Evolutionary conservation across 2,329 filamentous ascomycete species (phyloP).

Genomic region (Exophiala spinifera): DNA sequence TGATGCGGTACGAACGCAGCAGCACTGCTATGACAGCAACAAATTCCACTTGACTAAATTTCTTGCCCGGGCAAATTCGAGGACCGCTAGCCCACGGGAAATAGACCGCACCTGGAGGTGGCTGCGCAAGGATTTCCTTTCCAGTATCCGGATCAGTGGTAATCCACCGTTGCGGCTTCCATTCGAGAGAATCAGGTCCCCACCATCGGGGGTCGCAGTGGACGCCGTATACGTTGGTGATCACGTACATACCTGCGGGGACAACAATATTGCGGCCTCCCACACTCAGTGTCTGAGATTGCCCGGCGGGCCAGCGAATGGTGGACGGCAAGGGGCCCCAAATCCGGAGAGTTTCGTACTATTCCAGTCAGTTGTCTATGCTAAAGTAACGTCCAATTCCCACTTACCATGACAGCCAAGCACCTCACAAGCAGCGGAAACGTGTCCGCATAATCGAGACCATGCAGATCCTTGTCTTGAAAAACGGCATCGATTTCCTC

Average conservation of each 20-base stretch:
- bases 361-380: slow-evolving; percentile 31
- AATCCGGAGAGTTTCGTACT: slow-evolving; percentile 29
- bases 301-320: slow-evolving; percentile 6
- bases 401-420: slow-evolving; percentile 29
- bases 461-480: background rate
- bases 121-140: slow-evolving; percentile 29
- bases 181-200: slow-evolving; percentile 29
- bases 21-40: slow-evolving; percentile 40
- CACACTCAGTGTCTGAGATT: slow-evolving; percentile 27
- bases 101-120: slow-evolving; percentile 12
- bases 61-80: slow-evolving; percentile 34
- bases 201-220: slow-evolving; percentile 32
- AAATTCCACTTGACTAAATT: slow-evolving; percentile 37
- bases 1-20: slow-evolving; percentile 31
- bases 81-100: slow-evolving; percentile 33
- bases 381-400: slow-evolving; percentile 37
- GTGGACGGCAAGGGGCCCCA: slow-evolving; percentile 18
- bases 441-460: slow-evolving; percentile 1
- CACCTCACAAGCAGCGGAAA: slow-evolving; percentile 10
- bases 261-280: slow-evolving; percentile 17
- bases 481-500: slow-evolving; percentile 37
- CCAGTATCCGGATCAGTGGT: slow-evolving; percentile 10
- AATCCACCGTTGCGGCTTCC: slow-evolving; percentile 38
- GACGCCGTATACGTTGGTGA: slow-evolving; percentile 25
- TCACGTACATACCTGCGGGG: slow-evolving; percentile 23